These are phyloP conservation scores for Pyracantha coccinea DNA, from an alignment of 331 rosid genomes.

Conservation along the genomic window DNA sequence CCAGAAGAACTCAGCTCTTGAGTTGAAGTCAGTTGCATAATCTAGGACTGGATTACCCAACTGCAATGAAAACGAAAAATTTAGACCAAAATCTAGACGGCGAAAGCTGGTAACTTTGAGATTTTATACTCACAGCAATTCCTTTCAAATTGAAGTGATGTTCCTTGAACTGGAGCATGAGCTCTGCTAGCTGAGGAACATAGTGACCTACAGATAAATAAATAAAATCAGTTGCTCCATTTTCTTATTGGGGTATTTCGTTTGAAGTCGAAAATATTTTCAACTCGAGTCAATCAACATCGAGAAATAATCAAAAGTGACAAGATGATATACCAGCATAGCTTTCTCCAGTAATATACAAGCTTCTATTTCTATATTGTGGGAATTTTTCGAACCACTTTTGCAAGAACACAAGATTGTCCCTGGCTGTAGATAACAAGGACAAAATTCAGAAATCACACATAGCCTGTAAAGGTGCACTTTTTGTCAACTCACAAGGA, in stretches of 20 bases:
- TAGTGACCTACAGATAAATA: slow-evolving; percentile 52
- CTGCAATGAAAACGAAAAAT: slow-evolving; percentile 29
- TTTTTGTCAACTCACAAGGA: slow-evolving; percentile 11
- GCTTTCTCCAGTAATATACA: slow-evolving; percentile 91
- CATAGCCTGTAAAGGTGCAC: slow-evolving; percentile 11
- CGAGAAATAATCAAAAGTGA: not conserved
- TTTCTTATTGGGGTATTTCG: not conserved
- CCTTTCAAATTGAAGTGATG: slow-evolving; percentile 73
- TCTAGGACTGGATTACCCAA: slow-evolving; percentile 92
- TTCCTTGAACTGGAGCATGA: slow-evolving; percentile 59
- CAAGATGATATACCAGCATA: slow-evolving; percentile 66
- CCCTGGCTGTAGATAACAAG: slow-evolving; percentile 53
- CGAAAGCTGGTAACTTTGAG: not conserved
- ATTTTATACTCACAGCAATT: slow-evolving; percentile 61
- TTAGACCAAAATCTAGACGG: not conserved
- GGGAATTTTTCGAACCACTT: slow-evolving; percentile 80
- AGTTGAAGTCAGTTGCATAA: slow-evolving; percentile 75
- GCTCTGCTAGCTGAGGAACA: slow-evolving; percentile 92
- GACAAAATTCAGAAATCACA: slow-evolving; percentile 15
- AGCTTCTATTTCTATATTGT: slow-evolving; percentile 54
- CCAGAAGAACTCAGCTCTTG: slow-evolving; percentile 92
- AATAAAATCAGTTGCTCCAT: not conserved
- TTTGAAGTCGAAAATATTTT: not conserved
- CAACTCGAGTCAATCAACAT: not conserved
- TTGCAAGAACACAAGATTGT: slow-evolving; percentile 75